Percentiles rank a stretch among this genome's conserved stretches.
Conservation (phyloP, 495 filamentous ascomycete species). For the Collariella sp. region DNA sequence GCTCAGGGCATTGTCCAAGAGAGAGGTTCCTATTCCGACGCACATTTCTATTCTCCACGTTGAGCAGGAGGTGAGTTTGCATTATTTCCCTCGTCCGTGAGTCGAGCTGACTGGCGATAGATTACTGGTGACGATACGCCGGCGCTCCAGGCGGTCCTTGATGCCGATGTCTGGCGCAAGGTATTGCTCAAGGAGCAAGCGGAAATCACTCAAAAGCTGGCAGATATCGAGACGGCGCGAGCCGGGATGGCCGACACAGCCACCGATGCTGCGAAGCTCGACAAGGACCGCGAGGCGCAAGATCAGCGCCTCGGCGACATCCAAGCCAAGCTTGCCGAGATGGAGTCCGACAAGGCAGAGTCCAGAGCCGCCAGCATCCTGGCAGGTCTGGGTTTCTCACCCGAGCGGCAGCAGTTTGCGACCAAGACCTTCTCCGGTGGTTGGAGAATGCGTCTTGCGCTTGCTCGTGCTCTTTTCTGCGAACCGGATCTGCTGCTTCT, state of each 20-base stretch:
- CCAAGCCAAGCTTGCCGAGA: conserved; percentile 86
- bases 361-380: conserved; percentile 91
- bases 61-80: conserved; percentile 77
- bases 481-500: conserved; percentile 94
- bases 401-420: conserved; percentile 82
- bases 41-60: conserved; percentile 99
- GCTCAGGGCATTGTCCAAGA: conserved; percentile 78
- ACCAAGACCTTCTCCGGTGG: conserved; percentile 98
- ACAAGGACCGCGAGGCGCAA: conserved; percentile 78
- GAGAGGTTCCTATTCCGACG: conserved; percentile 88
- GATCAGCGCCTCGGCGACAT: conserved; percentile 86
- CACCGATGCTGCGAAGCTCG: conserved; percentile 71
- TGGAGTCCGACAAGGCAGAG: conserved; percentile 98
- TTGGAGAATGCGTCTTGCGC: conserved; percentile 97
- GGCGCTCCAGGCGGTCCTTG: conserved; percentile 88
- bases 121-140: conserved; percentile 95
- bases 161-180: conserved; percentile 98
- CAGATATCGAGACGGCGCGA: conserved; percentile 71
- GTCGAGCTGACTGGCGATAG: conserved; percentile 35
- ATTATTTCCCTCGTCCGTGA: background rate
- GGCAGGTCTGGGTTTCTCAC: conserved; percentile 92
- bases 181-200: conserved; percentile 85
- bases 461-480: conserved; percentile 94
- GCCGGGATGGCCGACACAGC: conserved; percentile 77
- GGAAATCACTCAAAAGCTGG: conserved; percentile 73